Conservation (phyloP, 352 stramenopile genomes). For the Detonula confervacea region DNA sequence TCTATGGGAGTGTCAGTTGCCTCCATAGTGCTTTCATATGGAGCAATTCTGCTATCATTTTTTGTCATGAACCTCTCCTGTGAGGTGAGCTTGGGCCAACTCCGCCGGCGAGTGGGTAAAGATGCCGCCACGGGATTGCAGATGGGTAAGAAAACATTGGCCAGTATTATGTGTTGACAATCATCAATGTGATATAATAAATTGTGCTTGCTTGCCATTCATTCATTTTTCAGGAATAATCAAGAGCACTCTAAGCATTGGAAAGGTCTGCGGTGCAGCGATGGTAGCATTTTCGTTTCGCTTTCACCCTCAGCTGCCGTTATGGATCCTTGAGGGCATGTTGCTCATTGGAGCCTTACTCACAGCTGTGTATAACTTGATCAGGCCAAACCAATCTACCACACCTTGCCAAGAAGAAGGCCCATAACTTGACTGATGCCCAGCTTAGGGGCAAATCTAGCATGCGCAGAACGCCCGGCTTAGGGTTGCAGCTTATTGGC, state of each 20-base stretch:
- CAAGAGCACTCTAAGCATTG: slow-evolving; percentile 20
- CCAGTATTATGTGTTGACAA: background rate
- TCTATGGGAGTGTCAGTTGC: background rate
- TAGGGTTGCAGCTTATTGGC: too few relatives aligned
- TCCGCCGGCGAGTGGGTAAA: background rate
- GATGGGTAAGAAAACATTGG: too few relatives aligned
- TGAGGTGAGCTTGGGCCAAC: slow-evolving; percentile 11
- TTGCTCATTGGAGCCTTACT: background rate
- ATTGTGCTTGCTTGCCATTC: too few relatives aligned
- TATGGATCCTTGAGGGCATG: slow-evolving; percentile 7
- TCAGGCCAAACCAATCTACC: too few relatives aligned
- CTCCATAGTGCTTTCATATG: background rate
- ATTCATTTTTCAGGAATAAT: background rate
- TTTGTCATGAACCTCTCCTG: slow-evolving; percentile 13
- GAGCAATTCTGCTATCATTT: background rate
- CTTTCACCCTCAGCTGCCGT: slow-evolving; percentile 7
- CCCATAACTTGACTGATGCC: too few relatives aligned
- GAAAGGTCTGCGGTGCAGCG: slow-evolving; percentile 32
- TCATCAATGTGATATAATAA: too few relatives aligned
- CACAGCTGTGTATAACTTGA: slow-evolving; percentile 14
- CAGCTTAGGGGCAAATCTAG: too few relatives aligned
- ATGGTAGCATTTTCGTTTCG: slow-evolving; percentile 51
- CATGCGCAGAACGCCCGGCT: too few relatives aligned
- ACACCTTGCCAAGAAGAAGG: too few relatives aligned
- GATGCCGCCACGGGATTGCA: slow-evolving; percentile 3